Evolutionary conservation across 23 red algal genomes (phyloP).

Genomic region (Gracilaria caudata): DNA sequence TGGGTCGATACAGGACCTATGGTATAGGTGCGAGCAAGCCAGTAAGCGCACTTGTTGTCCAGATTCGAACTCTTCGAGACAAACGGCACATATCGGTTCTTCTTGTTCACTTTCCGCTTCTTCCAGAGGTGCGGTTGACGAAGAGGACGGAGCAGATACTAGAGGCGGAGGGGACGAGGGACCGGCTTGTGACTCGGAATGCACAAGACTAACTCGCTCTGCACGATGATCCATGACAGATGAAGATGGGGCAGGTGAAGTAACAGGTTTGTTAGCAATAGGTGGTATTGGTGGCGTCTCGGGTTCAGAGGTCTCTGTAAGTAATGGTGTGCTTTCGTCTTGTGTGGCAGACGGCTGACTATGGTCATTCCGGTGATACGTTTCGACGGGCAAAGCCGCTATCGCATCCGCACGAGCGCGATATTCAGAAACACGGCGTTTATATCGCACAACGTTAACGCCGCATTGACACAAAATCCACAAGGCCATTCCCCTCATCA

Average conservation of each 20-base stretch:
- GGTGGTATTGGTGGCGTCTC: conserved; percentile 20
- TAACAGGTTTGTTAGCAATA: background rate
- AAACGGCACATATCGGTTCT: conserved; percentile 74
- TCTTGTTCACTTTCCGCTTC: conserved; percentile 66
- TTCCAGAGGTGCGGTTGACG: conserved; percentile 14
- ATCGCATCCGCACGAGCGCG: conserved; percentile 81
- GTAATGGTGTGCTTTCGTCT: background rate
- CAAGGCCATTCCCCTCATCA: conserved; percentile 91
- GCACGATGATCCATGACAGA: conserved; percentile 12
- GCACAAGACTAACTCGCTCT: background rate
- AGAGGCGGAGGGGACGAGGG: background rate
- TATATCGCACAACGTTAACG: conserved; percentile 87
- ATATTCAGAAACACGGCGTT: conserved; percentile 71
- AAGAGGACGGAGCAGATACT: background rate
- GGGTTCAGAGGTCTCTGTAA: background rate
- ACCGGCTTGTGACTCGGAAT: background rate
- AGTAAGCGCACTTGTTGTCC: conserved; percentile 85
- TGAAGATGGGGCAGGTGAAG: conserved; percentile 25
- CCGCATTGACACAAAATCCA: conserved; percentile 95
- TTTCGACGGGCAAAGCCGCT: conserved; percentile 57
- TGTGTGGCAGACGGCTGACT: background rate
- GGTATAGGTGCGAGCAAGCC: conserved; percentile 89
- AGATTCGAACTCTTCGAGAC: conserved; percentile 82
- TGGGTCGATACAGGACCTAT: conserved; percentile 94
- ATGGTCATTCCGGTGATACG: conserved; percentile 22